These are phyloP conservation scores for Sclerotinia nivalis DNA, from an alignment of 2,329 filamentous ascomycete genomes.

Conservation along the genomic window DNA sequence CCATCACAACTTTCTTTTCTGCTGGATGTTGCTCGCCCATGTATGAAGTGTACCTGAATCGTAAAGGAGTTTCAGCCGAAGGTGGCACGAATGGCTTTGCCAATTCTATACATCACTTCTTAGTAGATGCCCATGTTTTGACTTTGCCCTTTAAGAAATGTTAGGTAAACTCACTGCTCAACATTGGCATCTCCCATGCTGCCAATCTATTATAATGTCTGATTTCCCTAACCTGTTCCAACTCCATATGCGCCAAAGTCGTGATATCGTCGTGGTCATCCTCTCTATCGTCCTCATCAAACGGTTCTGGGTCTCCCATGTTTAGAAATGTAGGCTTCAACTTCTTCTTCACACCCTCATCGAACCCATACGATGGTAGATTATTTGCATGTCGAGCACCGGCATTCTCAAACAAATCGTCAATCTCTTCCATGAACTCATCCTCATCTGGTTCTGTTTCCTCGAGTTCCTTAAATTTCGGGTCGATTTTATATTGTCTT, in stretches of 20 bases:
- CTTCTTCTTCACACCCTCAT: constrained; percentile 28
- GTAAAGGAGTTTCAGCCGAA: constrained; percentile 66
- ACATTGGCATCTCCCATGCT: constrained; percentile 93
- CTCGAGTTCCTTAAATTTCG: constrained; percentile 24
- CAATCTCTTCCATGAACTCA: constrained; percentile 21
- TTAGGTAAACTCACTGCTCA: constrained; percentile 67
- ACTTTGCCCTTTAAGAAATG: background rate
- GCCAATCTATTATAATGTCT: constrained; percentile 84
- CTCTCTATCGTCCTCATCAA: constrained; percentile 45
- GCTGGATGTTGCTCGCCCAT: constrained; percentile 93
- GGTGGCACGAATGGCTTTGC: constrained; percentile 79
- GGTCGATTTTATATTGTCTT: constrained; percentile 25
- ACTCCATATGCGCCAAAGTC: constrained; percentile 77
- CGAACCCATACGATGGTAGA: constrained; percentile 17
- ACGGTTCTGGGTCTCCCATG: constrained; percentile 38
- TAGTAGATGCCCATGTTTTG: constrained; percentile 22
- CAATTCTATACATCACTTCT: constrained; percentile 59
- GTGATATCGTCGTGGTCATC: constrained; percentile 84
- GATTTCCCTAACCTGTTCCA: constrained; percentile 85
- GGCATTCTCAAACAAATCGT: constrained; percentile 20
- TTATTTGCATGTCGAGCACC: constrained; percentile 11
- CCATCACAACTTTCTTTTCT: constrained; percentile 88
- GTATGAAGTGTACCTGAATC: constrained; percentile 96
- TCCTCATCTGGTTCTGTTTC: constrained; percentile 21
- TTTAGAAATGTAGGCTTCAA: constrained; percentile 41